These are phyloP conservation scores for Kitagawia praeruptora DNA, from an alignment of 129 eudicot genomes.

Conservation along the genomic window DNA sequence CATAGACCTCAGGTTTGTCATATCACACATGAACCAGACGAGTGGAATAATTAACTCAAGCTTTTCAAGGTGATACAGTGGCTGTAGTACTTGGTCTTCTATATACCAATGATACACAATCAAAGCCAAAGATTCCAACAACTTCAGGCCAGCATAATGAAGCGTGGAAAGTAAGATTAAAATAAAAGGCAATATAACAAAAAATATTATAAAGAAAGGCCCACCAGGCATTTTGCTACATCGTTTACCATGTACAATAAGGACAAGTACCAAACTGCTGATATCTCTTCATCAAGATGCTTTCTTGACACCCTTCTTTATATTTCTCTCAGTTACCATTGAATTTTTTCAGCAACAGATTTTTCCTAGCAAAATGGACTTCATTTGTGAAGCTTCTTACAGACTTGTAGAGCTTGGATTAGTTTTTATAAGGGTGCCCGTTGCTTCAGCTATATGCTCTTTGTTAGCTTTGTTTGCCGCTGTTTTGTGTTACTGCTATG, in stretches of 20 bases:
- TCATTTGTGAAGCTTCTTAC: slow-evolving; percentile 5
- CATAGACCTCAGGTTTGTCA: not conserved
- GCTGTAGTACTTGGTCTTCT: not conserved
- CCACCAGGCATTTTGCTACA: slow-evolving; percentile 14
- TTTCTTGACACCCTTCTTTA: not conserved
- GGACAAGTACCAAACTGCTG: slow-evolving; percentile 16
- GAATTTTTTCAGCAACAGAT: not conserved
- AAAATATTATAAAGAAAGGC: not conserved
- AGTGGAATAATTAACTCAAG: not conserved
- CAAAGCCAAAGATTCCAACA: slow-evolving; percentile 5
- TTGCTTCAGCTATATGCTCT: slow-evolving; percentile 23
- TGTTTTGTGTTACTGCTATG: slow-evolving; percentile 45
- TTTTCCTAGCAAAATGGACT: slow-evolving; percentile 20
- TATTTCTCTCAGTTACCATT: not conserved
- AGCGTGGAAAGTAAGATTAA: not conserved
- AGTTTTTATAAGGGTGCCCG: slow-evolving; percentile 10
- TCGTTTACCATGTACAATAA: slow-evolving; percentile 12
- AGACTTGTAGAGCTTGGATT: not conserved
- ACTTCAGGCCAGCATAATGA: not conserved
- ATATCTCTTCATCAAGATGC: slow-evolving; percentile 3
- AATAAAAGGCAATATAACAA: not conserved
- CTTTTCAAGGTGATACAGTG: not conserved
- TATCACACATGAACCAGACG: not conserved
- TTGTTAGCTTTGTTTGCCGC: slow-evolving; percentile 27
- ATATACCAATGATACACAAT: not conserved